Percentiles rank a stretch among this genome's conserved stretches.
These are phyloP conservation scores for Venturia aucupariae DNA, from an alignment of 2,329 filamentous ascomycete species.

Conservation along the genomic window DNA sequence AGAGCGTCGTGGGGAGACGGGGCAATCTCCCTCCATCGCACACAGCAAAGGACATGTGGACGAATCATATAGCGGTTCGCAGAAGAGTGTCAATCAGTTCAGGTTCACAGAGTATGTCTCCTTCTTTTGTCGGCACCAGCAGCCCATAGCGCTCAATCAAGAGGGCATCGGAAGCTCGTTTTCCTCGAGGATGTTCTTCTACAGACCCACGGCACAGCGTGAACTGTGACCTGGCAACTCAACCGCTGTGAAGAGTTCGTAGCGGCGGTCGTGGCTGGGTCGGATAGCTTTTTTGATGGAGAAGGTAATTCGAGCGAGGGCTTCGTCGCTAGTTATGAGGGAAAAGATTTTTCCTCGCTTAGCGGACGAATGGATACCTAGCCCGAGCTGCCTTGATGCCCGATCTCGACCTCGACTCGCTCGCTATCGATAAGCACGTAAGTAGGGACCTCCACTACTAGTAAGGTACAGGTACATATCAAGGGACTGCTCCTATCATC, in stretches of 20 bases:
- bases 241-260: conserved; percentile 48
- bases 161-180: conserved; percentile 61
- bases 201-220: conserved; percentile 51
- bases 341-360: background rate
- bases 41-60: no score
- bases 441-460: no score
- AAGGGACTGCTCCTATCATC: no score
- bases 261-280: conserved; percentile 63
- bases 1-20: background rate
- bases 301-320: conserved; percentile 18
- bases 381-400: background rate
- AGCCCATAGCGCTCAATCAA: conserved; percentile 62
- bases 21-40: background rate
- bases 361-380: background rate
- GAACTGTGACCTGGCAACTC: conserved; percentile 54
- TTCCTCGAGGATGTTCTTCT: conserved; percentile 55
- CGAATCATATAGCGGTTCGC: background rate
- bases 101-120: conserved; percentile 39
- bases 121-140: conserved; percentile 60
- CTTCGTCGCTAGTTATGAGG: background rate
- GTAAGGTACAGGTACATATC: no score
- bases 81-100: no score
- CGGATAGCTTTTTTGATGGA: conserved; percentile 51
- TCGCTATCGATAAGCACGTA: background rate
- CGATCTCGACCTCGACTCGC: no score